Conservation (phyloP, 1,139 yeast species). For the Nematodospora anomalae region DNA sequence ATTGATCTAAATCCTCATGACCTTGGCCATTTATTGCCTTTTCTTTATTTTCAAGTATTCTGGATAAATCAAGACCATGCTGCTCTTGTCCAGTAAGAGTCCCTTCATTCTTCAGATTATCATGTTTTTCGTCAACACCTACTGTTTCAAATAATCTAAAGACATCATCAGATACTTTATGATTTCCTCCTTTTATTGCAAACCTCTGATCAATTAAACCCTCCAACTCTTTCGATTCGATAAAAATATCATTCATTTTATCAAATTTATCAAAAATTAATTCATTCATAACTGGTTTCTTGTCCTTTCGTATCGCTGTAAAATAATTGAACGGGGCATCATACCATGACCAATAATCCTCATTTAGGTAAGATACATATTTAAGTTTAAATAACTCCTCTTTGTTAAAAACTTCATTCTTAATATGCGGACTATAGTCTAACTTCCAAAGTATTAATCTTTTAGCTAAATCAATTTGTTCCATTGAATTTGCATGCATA, state of each 20-base stretch:
- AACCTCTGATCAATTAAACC: conserved; percentile 9
- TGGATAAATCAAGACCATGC: conserved; percentile 7
- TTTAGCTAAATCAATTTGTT: conserved; percentile 34
- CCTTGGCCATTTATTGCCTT: conserved; percentile 6
- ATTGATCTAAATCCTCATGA: conserved; percentile 8
- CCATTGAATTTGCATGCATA: conserved; percentile 5
- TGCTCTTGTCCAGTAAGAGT: neutral
- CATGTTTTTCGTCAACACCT: neutral
- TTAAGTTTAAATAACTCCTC: conserved; percentile 7
- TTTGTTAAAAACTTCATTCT: conserved; percentile 17
- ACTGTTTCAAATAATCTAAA: conserved; percentile 1
- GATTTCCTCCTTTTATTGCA: neutral
- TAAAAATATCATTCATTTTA: conserved; percentile 10
- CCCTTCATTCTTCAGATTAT: neutral
- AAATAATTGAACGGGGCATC: conserved; percentile 25
- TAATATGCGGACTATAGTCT: conserved; percentile 33
- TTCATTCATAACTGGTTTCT: conserved; percentile 8
- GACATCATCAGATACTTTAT: conserved; percentile 2
- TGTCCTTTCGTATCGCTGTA: conserved; percentile 5
- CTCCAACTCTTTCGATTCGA: conserved; percentile 5
- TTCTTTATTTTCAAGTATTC: conserved; percentile 6
- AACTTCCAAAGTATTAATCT: conserved; percentile 42
- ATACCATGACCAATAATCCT: conserved; percentile 37
- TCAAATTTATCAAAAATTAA: conserved; percentile 14
- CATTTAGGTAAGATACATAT: conserved; percentile 32